phyloP scores from a whole-genome alignment of 345 rosid genomes.

The Boechera retrofracta region DNA sequence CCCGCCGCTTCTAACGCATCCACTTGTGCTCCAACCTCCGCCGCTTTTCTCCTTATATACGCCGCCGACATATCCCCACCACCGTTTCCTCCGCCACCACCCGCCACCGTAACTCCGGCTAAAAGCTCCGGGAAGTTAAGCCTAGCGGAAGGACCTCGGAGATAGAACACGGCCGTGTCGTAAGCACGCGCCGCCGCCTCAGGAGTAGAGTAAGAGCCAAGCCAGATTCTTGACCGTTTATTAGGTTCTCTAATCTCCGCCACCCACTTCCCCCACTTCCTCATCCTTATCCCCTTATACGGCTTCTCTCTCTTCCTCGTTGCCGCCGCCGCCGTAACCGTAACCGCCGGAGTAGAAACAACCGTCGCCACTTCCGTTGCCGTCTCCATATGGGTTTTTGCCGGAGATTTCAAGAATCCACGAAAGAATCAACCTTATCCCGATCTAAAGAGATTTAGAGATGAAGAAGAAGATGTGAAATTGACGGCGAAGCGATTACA shows the following conservation, averaged over 20 bases:
- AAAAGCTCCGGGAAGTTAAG: conserved; percentile 87
- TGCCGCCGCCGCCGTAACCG: conserved; percentile 1
- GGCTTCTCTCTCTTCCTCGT: conserved; percentile 60
- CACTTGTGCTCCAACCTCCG: conserved; percentile 92
- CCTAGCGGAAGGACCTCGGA: conserved; percentile 93
- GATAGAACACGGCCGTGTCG: conserved; percentile 90
- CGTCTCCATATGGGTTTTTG: conserved; percentile 45
- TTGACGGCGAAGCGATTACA: conserved; percentile 51
- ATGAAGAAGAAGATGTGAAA: conserved; percentile 14
- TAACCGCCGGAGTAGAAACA: conserved; percentile 7
- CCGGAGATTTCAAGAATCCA: conserved; percentile 25
- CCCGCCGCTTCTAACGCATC: conserved; percentile 78
- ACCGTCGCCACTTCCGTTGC: conserved; percentile 47
- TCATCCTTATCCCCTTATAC: conserved; percentile 98
- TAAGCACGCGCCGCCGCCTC: conserved; percentile 98
- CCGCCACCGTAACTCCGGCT: conserved; percentile 54
- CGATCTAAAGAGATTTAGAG: conserved; percentile 26
- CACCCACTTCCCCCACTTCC: conserved; percentile 99
- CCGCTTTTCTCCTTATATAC: conserved; percentile 85
- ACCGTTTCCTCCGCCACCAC: conserved; percentile 42
- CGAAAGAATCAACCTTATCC: neutral
- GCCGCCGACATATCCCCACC: conserved; percentile 86
- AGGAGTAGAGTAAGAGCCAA: conserved; percentile 94
- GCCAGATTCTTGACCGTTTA: conserved; percentile 96
- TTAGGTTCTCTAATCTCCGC: conserved; percentile 99